phyloP scores from a whole-genome alignment of 2,329 filamentous ascomycete genomes.

The Hypoxylon sp. region DNA sequence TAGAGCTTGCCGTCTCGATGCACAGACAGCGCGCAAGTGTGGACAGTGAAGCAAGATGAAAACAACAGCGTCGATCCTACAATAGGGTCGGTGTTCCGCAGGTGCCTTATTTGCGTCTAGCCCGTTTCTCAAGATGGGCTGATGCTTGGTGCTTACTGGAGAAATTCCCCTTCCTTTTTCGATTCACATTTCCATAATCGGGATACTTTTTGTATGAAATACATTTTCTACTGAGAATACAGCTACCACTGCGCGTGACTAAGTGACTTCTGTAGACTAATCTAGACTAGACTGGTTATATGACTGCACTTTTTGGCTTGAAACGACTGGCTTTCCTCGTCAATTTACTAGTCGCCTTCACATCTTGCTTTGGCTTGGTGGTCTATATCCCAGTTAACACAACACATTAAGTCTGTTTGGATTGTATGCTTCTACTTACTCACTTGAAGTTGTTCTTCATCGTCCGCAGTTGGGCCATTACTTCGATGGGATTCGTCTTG shows the following conservation, averaged over 20 bases:
- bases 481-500: constrained; percentile 80
- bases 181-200: background rate
- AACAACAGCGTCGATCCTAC: constrained; percentile 47
- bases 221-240: background rate
- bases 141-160: constrained; percentile 49
- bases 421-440: constrained; percentile 53
- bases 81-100: constrained; percentile 41
- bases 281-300: background rate
- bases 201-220: background rate
- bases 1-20: constrained; percentile 72
- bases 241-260: background rate
- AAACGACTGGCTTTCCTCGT: background rate
- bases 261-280: background rate
- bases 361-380: constrained; percentile 51
- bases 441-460: constrained; percentile 86
- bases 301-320: background rate
- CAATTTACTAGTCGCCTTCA: constrained; percentile 31
- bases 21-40: constrained; percentile 71
- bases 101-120: constrained; percentile 36
- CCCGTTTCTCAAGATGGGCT: constrained; percentile 39
- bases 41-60: constrained; percentile 76
- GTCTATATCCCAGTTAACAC: constrained; percentile 41
- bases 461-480: constrained; percentile 87
- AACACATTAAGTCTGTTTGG: background rate
- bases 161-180: constrained; percentile 40